Conservation (phyloP, 225 moss, liverwort and hornwort genomes). For the Pleurozium schreberi region DNA sequence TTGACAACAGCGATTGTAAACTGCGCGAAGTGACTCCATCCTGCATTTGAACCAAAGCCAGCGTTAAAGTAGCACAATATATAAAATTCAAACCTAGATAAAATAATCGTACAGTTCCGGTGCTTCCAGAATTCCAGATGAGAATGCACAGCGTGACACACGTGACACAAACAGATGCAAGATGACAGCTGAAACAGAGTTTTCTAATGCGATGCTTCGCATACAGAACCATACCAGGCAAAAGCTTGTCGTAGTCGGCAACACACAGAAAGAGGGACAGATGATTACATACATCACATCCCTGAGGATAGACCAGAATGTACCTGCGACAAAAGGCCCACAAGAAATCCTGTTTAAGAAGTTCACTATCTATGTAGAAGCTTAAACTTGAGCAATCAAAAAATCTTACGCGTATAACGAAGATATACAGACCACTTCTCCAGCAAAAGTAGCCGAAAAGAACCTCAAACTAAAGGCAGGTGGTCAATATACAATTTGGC, state of each 20-base stretch:
- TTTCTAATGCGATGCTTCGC: not conserved
- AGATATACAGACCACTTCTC: not conserved
- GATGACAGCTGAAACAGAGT: not conserved
- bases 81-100: not conserved
- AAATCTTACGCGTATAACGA: not conserved
- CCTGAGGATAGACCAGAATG: slow-evolving; percentile 98
- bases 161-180: not conserved
- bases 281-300: slow-evolving; percentile 99
- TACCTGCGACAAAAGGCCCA: slow-evolving; percentile 56
- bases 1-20: slow-evolving; percentile 99
- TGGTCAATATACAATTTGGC: not conserved
- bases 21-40: slow-evolving; percentile 99
- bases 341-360: not conserved
- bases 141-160: not conserved
- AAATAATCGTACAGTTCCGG: not conserved
- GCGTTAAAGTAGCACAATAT: not conserved
- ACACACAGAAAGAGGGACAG: slow-evolving; percentile 95
- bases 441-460: not conserved
- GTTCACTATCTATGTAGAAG: not conserved
- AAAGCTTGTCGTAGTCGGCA: slow-evolving; percentile 97
- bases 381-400: not conserved
- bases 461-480: not conserved
- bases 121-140: not conserved
- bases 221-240: slow-evolving; percentile 57
- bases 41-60: slow-evolving; percentile 22